Conservation (phyloP, 345 rosid species). For the Leavenworthia alabamica region DNA sequence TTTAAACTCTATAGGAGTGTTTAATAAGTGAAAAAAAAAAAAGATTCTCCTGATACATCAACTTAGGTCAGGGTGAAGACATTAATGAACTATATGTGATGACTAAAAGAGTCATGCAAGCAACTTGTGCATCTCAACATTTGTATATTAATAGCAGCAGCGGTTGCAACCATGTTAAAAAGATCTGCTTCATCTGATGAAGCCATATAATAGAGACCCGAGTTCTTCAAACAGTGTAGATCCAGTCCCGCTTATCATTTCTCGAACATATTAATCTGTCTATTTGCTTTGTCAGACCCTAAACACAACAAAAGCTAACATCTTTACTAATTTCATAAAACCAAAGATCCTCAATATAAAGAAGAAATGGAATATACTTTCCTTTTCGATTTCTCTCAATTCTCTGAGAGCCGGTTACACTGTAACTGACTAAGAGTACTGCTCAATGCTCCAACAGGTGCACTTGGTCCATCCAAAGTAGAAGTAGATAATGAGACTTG, state of each 20-base stretch:
- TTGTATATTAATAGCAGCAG: slow-evolving; percentile 70
- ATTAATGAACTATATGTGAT: no score
- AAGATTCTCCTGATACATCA: no score
- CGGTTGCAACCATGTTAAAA: slow-evolving; percentile 88
- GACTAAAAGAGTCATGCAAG: no score
- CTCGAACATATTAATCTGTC: slow-evolving; percentile 96
- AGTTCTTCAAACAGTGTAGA: slow-evolving; percentile 90
- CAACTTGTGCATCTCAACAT: no score
- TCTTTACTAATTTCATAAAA: no score
- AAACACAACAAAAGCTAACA: slow-evolving; percentile 15
- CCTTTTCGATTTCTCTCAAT: slow-evolving; percentile 91
- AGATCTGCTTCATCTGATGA: slow-evolving; percentile 96
- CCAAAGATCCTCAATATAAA: no score
- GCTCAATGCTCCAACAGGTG: slow-evolving; percentile 97
- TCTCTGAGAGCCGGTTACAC: slow-evolving; percentile 80
- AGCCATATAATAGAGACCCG: slow-evolving; percentile 92
- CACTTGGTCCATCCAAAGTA: slow-evolving; percentile 73
- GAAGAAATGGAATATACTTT: slow-evolving; percentile 19
- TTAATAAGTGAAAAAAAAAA: no score
- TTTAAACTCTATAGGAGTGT: no score
- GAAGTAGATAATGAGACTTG: slow-evolving; percentile 95
- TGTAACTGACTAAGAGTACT: slow-evolving; percentile 88
- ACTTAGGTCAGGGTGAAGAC: no score
- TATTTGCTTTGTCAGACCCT: slow-evolving; percentile 84
- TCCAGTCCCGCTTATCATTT: slow-evolving; percentile 89